These are phyloP conservation scores for Collybia sp. DNA, from an alignment of 768 basidiomycete species.

Conservation along the genomic window DNA sequence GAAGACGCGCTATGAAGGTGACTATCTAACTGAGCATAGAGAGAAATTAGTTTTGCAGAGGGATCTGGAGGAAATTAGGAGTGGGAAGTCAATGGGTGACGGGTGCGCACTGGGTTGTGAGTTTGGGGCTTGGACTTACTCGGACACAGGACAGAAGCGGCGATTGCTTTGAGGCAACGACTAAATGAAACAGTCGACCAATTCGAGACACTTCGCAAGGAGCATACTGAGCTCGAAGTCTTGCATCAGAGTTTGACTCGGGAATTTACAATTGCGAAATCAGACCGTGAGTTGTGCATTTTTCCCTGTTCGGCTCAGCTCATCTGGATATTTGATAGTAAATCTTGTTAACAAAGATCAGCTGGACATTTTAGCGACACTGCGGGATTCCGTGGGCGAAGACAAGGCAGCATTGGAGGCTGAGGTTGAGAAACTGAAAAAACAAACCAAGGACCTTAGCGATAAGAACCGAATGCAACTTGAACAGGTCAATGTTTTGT, in stretches of 20 bases:
- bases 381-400: slow-evolving; percentile 85
- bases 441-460: slow-evolving; percentile 62
- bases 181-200: slow-evolving; percentile 86
- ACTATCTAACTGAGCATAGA: slow-evolving; percentile 81
- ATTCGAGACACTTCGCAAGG: slow-evolving; percentile 64
- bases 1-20: slow-evolving; percentile 85
- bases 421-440: slow-evolving; percentile 60
- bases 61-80: slow-evolving; percentile 84
- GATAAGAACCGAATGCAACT: slow-evolving; percentile 91
- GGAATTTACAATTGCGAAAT: slow-evolving; percentile 79
- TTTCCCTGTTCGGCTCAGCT: slow-evolving; percentile 2
- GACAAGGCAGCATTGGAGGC: slow-evolving; percentile 76
- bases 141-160: slow-evolving; percentile 65
- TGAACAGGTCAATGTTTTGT: slow-evolving; percentile 79
- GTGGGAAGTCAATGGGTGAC: slow-evolving; percentile 79
- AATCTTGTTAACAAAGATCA: slow-evolving; percentile 92
- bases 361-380: slow-evolving; percentile 77
- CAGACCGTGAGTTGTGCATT: slow-evolving; percentile 60
- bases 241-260: slow-evolving; percentile 54
- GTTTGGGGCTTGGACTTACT: slow-evolving; percentile 4
- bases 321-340: slow-evolving; percentile 40
- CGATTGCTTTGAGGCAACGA: slow-evolving; percentile 82
- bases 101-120: slow-evolving; percentile 44
- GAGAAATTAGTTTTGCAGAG: slow-evolving; percentile 77
- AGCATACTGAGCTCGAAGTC: slow-evolving; percentile 69